Percentiles rank a stretch among this genome's conserved stretches.
phyloP scores from a whole-genome alignment of 2,329 filamentous ascomycete genomes.

The Amauroascus niger region DNA sequence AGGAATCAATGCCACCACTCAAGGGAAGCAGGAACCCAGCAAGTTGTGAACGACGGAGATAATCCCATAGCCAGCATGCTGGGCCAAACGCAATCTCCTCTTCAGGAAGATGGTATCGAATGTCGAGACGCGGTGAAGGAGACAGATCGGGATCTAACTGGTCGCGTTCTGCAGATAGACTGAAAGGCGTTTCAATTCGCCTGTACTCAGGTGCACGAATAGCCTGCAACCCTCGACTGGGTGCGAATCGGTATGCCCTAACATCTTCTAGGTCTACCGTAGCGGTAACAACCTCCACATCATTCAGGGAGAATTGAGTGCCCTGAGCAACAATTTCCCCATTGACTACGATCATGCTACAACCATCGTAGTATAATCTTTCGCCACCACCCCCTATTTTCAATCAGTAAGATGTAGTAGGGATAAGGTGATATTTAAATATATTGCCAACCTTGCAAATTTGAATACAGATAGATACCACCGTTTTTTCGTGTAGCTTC shows the following conservation, averaged over 20 bases:
- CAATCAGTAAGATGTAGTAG: neutral
- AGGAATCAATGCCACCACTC: conserved; percentile 28
- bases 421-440: neutral
- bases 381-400: conserved; percentile 8
- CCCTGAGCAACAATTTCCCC: conserved; percentile 33
- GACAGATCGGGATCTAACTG: conserved; percentile 15
- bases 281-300: conserved; percentile 55
- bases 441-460: neutral
- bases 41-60: conserved; percentile 23
- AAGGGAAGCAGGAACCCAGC: conserved; percentile 27
- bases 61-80: conserved; percentile 27
- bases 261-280: conserved; percentile 63
- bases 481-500: conserved; percentile 45
- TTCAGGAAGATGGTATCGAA: conserved; percentile 20
- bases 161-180: conserved; percentile 19
- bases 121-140: conserved; percentile 17
- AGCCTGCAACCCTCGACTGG: conserved; percentile 26
- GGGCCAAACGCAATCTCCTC: conserved; percentile 23
- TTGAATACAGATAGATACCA: conserved; percentile 29
- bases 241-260: conserved; percentile 29
- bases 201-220: conserved; percentile 20
- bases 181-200: conserved; percentile 25
- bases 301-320: conserved; percentile 39
- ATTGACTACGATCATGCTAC: conserved; percentile 52
- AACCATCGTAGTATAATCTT: conserved; percentile 45